Evolutionary conservation across 2,329 filamentous ascomycete genomes (phyloP), one percentile per base, ranked within the genome.

Genomic region (Stachybotrys chlorohalonatus): DNA sequence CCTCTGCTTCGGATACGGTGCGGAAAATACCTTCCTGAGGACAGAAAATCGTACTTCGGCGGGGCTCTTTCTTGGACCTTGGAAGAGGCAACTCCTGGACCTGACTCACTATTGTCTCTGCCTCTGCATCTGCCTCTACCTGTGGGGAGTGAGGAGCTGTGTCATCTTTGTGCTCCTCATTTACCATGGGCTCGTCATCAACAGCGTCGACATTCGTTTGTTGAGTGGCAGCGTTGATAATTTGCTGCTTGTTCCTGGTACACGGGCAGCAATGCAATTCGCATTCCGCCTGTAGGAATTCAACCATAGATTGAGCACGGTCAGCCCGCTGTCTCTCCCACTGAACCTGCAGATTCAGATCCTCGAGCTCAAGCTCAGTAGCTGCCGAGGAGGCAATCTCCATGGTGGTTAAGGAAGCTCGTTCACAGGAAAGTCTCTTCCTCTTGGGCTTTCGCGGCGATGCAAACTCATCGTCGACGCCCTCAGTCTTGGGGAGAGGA

Each of bases 281-380:
- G 66, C 86, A 90, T 67, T 93, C 88, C 54, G 87, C 80, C 64
- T 89, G 82, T 66, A 92, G 75, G 68, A 90, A 92, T 36, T 91
- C 86, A 51, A 90, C 77, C 64, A 87, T 82, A 57, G 90, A 87
- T 58, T 86, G 77, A 0, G 87, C 86, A 7, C 86, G 80, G 58
- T 87, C 79, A 9, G 87, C 85, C 54, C 85, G 77, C 64, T 82
- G 79, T 71, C 80, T 73, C 68, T 82, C 81, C 78, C 80, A 84
- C 55, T 78, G 72, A 64, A 80, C 74, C 53, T 80, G 70, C 6
- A 71, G 71, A 1, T 72, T 73, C 47, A 84, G 69, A 60, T 83
- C 79, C 49, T 84, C 80, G 39, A 84, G 77, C 61, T 84, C 81
- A n/a, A 75, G 71, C 60, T 83, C 80, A 58, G 74, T 81, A 58